These are phyloP conservation scores for Zychaea mexicana DNA, from an alignment of 371 early-diverging fungal species.

Conservation along the genomic window DNA sequence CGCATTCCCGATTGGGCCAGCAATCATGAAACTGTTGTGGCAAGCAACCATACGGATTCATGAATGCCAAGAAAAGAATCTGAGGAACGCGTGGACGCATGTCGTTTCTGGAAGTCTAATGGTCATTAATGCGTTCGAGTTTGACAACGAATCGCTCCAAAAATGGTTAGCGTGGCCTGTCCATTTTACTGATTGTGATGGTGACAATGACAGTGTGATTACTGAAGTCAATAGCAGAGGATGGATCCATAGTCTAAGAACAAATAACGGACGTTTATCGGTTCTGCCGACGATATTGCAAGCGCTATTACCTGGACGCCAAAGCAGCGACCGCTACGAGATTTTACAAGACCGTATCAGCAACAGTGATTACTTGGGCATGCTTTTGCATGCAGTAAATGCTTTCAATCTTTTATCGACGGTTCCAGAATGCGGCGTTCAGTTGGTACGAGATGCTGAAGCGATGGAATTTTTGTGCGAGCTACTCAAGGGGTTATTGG, in stretches of 20 bases:
- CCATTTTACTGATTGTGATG: slow-evolving; percentile 13
- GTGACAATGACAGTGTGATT: too few relatives aligned
- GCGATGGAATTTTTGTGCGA: neutral
- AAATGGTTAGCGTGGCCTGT: slow-evolving; percentile 29
- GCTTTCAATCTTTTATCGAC: neutral
- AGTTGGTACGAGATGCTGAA: neutral
- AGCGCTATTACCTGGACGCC: neutral
- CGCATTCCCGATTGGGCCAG: slow-evolving; percentile 18
- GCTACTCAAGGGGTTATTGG: neutral
- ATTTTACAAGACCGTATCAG: neutral
- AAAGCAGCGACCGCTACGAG: neutral
- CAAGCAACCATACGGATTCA: neutral
- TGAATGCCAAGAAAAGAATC: neutral
- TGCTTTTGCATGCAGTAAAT: neutral
- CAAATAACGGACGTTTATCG: neutral
- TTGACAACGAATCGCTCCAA: slow-evolving; percentile 22
- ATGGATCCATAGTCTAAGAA: neutral
- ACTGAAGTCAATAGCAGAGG: too few relatives aligned
- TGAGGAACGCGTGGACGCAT: slow-evolving; percentile 21
- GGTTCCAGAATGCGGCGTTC: neutral
- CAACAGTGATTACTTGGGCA: neutral
- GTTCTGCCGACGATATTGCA: neutral
- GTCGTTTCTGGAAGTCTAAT: slow-evolving; percentile 26
- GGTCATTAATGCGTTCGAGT: slow-evolving; percentile 28
- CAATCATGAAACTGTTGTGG: slow-evolving; percentile 21